Evolutionary conservation across 1,284 basidiomycete species (phyloP).

Genomic region (Malassezia equina): DNA sequence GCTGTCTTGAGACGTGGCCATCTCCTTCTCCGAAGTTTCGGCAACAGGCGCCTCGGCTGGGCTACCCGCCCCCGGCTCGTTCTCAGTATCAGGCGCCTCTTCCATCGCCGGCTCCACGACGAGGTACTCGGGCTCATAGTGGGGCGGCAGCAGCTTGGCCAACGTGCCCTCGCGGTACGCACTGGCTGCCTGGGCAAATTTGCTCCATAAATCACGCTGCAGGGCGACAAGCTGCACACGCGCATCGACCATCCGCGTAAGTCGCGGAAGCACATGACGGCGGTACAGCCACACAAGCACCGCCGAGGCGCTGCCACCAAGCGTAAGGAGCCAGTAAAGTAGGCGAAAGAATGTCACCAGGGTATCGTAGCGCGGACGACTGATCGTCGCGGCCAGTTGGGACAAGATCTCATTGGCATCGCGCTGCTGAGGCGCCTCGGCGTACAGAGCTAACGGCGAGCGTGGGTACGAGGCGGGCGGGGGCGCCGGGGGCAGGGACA

Average conservation of each 20-base stretch:
- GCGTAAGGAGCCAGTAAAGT: conserved; percentile 32
- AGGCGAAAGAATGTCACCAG: conserved; percentile 36
- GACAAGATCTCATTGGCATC: conserved; percentile 18
- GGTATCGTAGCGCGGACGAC: conserved; percentile 30
- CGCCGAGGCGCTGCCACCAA: conserved; percentile 35
- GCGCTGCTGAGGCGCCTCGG: neutral
- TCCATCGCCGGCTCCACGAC: conserved; percentile 12
- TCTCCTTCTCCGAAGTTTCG: conserved; percentile 18
- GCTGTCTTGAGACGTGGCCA: neutral
- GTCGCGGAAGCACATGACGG: conserved; percentile 31
- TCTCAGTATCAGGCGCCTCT: neutral
- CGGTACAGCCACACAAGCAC: conserved; percentile 31
- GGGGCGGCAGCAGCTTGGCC: conserved; percentile 2
- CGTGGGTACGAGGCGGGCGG: conserved; percentile 33
- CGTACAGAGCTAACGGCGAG: conserved; percentile 39
- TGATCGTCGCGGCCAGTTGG: conserved; percentile 4
- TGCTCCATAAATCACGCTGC: conserved; percentile 28
- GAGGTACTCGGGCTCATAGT: conserved; percentile 8
- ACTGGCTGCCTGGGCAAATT: conserved; percentile 18
- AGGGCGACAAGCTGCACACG: conserved; percentile 28
- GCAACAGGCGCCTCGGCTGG: neutral
- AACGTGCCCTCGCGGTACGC: conserved; percentile 15
- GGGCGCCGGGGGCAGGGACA: conserved; percentile 10
- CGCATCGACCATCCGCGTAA: conserved; percentile 31
- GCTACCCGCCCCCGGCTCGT: neutral